phyloP scores from a whole-genome alignment of 257 asterid species.

The Linaria vulgaris region DNA sequence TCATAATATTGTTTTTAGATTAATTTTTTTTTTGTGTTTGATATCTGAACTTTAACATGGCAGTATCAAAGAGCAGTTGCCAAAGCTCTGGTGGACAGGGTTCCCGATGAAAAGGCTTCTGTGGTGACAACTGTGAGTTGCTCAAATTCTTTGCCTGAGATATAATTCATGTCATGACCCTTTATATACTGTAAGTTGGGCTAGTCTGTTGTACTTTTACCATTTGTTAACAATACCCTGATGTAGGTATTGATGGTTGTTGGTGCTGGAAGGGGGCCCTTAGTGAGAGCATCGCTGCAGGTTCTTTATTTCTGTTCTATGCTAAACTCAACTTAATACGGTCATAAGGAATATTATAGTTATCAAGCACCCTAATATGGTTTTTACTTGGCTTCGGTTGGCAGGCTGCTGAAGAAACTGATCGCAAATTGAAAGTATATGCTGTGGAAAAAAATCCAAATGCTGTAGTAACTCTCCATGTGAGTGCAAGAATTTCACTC shows the following conservation, averaged over 20 bases:
- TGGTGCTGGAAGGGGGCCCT: conserved; percentile 99
- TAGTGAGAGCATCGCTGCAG: conserved; percentile 96
- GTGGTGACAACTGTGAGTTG: conserved; percentile 65
- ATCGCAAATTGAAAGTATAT: conserved; percentile 80
- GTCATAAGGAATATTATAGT: conserved; percentile 11
- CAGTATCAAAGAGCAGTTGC: conserved; percentile 97
- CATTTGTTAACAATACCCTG: conserved; percentile 26
- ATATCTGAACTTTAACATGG: conserved; percentile 28
- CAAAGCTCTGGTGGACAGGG: conserved; percentile 86
- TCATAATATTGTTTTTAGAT: conserved; percentile 10
- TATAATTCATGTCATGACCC: background rate
- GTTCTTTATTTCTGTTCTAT: conserved; percentile 36
- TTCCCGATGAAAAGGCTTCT: conserved; percentile 83
- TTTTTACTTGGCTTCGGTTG: conserved; percentile 21
- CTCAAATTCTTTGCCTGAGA: conserved; percentile 17
- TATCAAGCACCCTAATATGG: conserved; percentile 14
- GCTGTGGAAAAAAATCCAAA: conserved; percentile 99
- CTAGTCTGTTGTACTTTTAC: conserved; percentile 11
- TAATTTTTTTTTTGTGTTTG: conserved; percentile 13
- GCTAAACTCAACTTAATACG: conserved; percentile 19
- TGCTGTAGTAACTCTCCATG: conserved; percentile 97
- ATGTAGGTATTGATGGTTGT: conserved; percentile 94
- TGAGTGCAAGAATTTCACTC: conserved; percentile 36
- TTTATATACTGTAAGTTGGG: conserved; percentile 15
- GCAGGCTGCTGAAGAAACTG: conserved; percentile 97